Conservation (phyloP, 176 grass and related monocot genomes). For the Areca catechu region DNA sequence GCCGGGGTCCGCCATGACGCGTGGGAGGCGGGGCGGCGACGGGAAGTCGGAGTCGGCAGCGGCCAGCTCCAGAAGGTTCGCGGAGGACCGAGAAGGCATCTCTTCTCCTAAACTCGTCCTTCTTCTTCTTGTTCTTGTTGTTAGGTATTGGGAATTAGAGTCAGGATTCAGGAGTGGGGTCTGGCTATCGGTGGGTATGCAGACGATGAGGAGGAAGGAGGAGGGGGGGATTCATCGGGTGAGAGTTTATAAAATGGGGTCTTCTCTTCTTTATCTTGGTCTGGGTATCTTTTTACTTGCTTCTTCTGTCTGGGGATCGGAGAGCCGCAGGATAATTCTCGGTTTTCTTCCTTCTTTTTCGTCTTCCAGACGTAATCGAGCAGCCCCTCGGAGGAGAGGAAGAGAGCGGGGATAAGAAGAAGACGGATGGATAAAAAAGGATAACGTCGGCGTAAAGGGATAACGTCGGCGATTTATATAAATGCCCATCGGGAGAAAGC, state of each 20-base stretch:
- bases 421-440: not conserved
- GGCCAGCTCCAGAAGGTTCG: conserved; percentile 67
- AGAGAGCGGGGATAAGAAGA: too few relatives aligned
- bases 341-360: too few relatives aligned
- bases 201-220: conserved; percentile 15
- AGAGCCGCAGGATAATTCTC: too few relatives aligned
- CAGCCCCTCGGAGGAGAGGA: too few relatives aligned
- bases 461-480: conserved; percentile 1
- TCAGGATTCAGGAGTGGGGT: not conserved
- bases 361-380: too few relatives aligned
- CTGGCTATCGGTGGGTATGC: conserved; percentile 19
- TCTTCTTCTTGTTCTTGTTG: too few relatives aligned
- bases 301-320: too few relatives aligned
- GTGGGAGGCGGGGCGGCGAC: conserved; percentile 4
- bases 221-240: conserved; percentile 29
- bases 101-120: not conserved
- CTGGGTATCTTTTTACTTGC: too few relatives aligned
- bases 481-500: not conserved
- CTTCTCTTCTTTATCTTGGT: too few relatives aligned
- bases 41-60: conserved; percentile 20
- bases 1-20: conserved; percentile 2
- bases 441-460: too few relatives aligned
- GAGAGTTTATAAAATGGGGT: not conserved
- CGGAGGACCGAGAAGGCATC: conserved; percentile 81
- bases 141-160: not conserved